A percentile compares a stretch with the other conserved stretches of the same genome.
These are phyloP conservation scores for Avena atlantica DNA, from an alignment of 176 grass and related monocot species.

Conservation along the genomic window DNA sequence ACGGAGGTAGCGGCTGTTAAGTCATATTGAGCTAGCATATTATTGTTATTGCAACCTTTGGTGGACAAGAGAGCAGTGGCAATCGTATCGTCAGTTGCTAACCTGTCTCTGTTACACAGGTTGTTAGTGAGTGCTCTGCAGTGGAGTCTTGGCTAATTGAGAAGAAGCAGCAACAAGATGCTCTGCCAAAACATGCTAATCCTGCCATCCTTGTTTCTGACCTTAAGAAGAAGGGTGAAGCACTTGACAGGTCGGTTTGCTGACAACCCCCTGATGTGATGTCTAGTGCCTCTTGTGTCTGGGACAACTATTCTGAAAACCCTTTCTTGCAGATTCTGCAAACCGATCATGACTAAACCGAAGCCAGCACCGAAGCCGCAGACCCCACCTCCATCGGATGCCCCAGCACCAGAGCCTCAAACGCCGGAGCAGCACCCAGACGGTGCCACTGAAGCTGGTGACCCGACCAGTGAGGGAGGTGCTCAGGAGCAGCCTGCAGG, in stretches of 20 bases:
- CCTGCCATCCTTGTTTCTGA: conserved; percentile 63
- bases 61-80: not conserved
- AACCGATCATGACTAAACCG: conserved; percentile 79
- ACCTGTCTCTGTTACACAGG: conserved; percentile 48
- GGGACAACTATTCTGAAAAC: not conserved
- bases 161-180: conserved; percentile 65
- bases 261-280: not conserved
- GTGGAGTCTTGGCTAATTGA: conserved; percentile 65
- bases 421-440: conserved; percentile 51
- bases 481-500: conserved; percentile 15
- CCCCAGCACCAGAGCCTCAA: conserved; percentile 42
- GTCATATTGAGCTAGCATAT: not conserved
- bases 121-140: conserved; percentile 70
- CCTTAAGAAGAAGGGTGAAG: conserved; percentile 70
- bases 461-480: conserved; percentile 38
- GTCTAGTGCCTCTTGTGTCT: not conserved
- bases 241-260: conserved; percentile 59
- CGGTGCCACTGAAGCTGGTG: not conserved
- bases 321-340: conserved; percentile 64
- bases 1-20: not conserved
- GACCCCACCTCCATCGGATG: conserved; percentile 58
- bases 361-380: conserved; percentile 74
- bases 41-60: not conserved
- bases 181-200: conserved; percentile 65
- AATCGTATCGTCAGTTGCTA: not conserved